Percentiles rank a stretch among this genome's conserved stretches.
phyloP scores from a whole-genome alignment of 129 eudicot species.

The Ambrosia trifida region DNA sequence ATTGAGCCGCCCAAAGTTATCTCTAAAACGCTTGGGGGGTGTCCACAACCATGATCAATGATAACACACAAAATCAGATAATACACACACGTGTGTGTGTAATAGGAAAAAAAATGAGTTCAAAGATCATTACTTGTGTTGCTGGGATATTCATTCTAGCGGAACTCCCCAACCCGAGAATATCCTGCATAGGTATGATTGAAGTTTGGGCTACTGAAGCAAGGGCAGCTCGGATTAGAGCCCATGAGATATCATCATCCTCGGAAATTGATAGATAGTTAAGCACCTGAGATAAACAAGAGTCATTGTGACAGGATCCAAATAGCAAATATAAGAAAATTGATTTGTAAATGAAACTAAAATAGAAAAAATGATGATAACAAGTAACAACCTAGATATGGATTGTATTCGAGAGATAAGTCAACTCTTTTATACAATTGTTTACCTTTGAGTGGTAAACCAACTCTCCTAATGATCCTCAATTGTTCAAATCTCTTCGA shows the following conservation, averaged over 20 bases:
- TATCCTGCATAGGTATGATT: slow-evolving; percentile 94
- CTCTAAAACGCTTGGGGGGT: background rate
- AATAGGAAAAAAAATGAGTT: background rate
- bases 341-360: background rate
- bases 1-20: no score
- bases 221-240: slow-evolving; percentile 65
- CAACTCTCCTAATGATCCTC: background rate
- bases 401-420: background rate
- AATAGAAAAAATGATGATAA: slow-evolving; percentile 1
- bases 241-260: slow-evolving; percentile 85
- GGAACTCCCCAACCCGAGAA: slow-evolving; percentile 82
- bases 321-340: background rate
- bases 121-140: slow-evolving; percentile 60
- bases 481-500: background rate
- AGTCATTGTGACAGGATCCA: background rate
- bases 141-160: slow-evolving; percentile 99
- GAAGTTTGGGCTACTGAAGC: slow-evolving; percentile 83
- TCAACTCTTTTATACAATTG: background rate
- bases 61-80: background rate
- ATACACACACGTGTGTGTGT: background rate
- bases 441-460: background rate
- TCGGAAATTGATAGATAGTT: slow-evolving; percentile 58
- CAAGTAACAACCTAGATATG: background rate
- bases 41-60: background rate
- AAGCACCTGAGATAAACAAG: slow-evolving; percentile 54